phyloP scores from a whole-genome alignment of 441 rosid genomes.

The Viola pubescens region DNA sequence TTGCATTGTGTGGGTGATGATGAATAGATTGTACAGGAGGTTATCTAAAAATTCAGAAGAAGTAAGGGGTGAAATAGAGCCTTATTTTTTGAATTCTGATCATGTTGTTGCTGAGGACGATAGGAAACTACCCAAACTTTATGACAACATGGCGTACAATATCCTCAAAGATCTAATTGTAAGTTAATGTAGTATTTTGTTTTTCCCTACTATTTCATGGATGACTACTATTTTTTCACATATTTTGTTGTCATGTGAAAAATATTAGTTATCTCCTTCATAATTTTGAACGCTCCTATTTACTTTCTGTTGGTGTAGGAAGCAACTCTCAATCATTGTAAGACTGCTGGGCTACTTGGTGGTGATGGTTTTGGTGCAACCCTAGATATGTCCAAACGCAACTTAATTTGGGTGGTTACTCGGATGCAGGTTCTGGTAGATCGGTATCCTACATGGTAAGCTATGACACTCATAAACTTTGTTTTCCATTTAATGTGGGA shows the following conservation, averaged over 20 bases:
- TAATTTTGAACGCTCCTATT: slow-evolving; percentile 4
- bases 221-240: too few relatives aligned
- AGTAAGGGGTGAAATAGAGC: slow-evolving; percentile 82
- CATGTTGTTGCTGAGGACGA: slow-evolving; percentile 74
- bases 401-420: slow-evolving; percentile 94
- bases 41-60: slow-evolving; percentile 89
- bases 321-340: slow-evolving; percentile 90
- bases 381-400: slow-evolving; percentile 87
- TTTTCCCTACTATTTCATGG: too few relatives aligned
- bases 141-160: slow-evolving; percentile 63
- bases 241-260: too few relatives aligned
- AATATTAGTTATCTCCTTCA: background rate
- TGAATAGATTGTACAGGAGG: slow-evolving; percentile 92
- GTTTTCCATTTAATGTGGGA: background rate
- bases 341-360: slow-evolving; percentile 78
- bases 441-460: slow-evolving; percentile 92
- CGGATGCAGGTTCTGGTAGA: slow-evolving; percentile 91
- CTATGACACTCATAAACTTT: background rate
- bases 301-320: slow-evolving; percentile 42
- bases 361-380: slow-evolving; percentile 96
- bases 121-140: slow-evolving; percentile 81
- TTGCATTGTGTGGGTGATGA: slow-evolving; percentile 95
- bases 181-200: too few relatives aligned
- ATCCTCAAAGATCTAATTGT: slow-evolving; percentile 80
- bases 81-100: slow-evolving; percentile 53